Evolutionary conservation across 176 grass and related monocot species (phyloP).

Genomic region (Triticum urartu): DNA sequence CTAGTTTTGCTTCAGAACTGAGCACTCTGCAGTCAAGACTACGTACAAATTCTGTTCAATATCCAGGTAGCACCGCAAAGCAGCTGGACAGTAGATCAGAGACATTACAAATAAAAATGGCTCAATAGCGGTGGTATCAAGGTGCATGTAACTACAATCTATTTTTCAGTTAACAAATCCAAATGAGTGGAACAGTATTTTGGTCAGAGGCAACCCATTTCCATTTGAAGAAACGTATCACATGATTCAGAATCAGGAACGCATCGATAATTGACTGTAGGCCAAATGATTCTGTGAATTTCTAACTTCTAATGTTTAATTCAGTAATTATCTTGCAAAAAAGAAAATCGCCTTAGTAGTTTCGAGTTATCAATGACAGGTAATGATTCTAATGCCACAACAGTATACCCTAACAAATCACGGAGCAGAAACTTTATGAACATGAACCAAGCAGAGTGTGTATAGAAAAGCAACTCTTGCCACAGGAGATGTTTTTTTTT

Average conservation of each 20-base stretch:
- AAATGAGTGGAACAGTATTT: neutral
- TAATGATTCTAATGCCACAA: neutral
- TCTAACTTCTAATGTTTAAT: neutral
- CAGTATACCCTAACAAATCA: neutral
- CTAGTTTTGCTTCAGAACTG: constrained; percentile 12
- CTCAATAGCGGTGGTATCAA: neutral
- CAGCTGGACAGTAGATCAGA: neutral
- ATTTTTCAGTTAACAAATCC: neutral
- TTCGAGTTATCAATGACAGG: neutral
- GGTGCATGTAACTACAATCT: neutral
- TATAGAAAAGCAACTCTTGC: neutral
- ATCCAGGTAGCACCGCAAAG: neutral
- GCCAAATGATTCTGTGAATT: neutral
- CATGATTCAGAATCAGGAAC: neutral
- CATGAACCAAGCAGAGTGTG: neutral
- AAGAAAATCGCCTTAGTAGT: neutral
- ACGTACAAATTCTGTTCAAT: neutral
- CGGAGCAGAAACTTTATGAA: constrained; percentile 19
- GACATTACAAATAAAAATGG: neutral
- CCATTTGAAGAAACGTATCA: constrained; percentile 11
- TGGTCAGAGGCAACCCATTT: constrained; percentile 14
- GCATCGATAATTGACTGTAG: neutral
- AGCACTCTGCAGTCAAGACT: neutral
- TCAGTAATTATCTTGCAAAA: neutral
- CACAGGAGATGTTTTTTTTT: neutral